Evolutionary conservation across 768 basidiomycete genomes (phyloP).

Genomic region (Pleurotus eryngii): DNA sequence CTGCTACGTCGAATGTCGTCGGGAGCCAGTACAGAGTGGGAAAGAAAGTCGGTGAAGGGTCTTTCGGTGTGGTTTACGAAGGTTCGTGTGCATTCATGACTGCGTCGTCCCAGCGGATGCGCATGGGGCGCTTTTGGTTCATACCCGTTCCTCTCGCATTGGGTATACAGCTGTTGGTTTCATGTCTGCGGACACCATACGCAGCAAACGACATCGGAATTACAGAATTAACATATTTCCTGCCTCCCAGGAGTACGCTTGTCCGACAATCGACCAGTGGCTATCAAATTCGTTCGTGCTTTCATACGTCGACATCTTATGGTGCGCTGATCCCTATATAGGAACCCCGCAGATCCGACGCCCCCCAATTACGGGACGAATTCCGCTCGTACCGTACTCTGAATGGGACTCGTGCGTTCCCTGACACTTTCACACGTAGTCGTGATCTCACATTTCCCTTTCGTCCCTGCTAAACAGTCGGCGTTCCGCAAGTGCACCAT

Average conservation of each 20-base stretch:
- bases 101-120: too few relatives aligned
- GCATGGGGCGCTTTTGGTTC: too few relatives aligned
- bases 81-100: slow-evolving; percentile 43
- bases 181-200: too few relatives aligned
- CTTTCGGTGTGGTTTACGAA: slow-evolving; percentile 98
- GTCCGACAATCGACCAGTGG: slow-evolving; percentile 69
- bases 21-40: slow-evolving; percentile 86
- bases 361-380: slow-evolving; percentile 95
- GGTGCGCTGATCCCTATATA: slow-evolving; percentile 23
- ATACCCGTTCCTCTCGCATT: neutral
- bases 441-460: slow-evolving; percentile 13
- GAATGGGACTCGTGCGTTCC: slow-evolving; percentile 75
- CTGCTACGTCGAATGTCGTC: slow-evolving; percentile 66
- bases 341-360: slow-evolving; percentile 97
- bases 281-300: slow-evolving; percentile 89
- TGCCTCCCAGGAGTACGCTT: neutral
- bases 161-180: too few relatives aligned
- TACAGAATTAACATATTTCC: neutral
- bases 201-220: too few relatives aligned
- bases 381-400: slow-evolving; percentile 96
- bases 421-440: slow-evolving; percentile 3
- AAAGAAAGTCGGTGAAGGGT: slow-evolving; percentile 98
- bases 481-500: slow-evolving; percentile 97
- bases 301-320: slow-evolving; percentile 5
- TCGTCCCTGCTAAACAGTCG: slow-evolving; percentile 49